phyloP scores from a whole-genome alignment of 202 grass and related monocot genomes.

The Setaria italica region DNA sequence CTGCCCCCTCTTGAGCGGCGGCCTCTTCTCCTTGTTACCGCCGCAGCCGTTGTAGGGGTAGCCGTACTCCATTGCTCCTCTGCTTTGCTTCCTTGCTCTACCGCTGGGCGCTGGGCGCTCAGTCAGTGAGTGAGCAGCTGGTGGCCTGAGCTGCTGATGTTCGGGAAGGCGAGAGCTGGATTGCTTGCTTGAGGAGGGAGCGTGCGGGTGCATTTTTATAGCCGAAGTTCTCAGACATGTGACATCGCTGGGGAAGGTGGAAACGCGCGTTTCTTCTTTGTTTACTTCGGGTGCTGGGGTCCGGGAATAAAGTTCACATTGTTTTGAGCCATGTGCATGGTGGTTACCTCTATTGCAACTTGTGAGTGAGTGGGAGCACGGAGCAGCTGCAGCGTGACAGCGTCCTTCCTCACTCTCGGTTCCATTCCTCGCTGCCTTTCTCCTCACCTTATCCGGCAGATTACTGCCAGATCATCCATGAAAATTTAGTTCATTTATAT shows the following conservation, averaged over 20 bases:
- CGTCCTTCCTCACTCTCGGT: not conserved
- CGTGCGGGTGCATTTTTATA: slow-evolving; percentile 21
- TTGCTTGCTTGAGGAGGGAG: not conserved
- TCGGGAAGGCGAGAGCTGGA: slow-evolving; percentile 5
- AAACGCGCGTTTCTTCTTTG: slow-evolving; percentile 22
- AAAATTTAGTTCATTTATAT: not conserved
- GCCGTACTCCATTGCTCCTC: slow-evolving; percentile 50
- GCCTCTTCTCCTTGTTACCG: slow-evolving; percentile 57
- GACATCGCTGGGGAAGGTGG: not conserved
- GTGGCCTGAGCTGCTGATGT: not conserved
- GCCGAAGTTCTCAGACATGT: not conserved
- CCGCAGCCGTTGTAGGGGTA: slow-evolving; percentile 40
- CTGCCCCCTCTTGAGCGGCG: slow-evolving; percentile 69
- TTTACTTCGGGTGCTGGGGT: not conserved
- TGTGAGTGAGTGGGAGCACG: slow-evolving; percentile 26
- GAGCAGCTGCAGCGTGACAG: not conserved
- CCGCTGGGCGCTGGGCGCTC: too few species aligned
- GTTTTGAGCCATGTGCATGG: slow-evolving; percentile 8
- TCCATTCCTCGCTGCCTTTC: not conserved
- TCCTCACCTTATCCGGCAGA: not conserved
- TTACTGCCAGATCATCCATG: not conserved
- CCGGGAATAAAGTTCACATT: slow-evolving; percentile 16
- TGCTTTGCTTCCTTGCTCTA: not conserved
- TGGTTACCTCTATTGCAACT: not conserved
- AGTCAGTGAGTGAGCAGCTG: not conserved